These are phyloP conservation scores for Populus euphratica DNA, from an alignment of 345 rosid genomes.

Conservation along the genomic window DNA sequence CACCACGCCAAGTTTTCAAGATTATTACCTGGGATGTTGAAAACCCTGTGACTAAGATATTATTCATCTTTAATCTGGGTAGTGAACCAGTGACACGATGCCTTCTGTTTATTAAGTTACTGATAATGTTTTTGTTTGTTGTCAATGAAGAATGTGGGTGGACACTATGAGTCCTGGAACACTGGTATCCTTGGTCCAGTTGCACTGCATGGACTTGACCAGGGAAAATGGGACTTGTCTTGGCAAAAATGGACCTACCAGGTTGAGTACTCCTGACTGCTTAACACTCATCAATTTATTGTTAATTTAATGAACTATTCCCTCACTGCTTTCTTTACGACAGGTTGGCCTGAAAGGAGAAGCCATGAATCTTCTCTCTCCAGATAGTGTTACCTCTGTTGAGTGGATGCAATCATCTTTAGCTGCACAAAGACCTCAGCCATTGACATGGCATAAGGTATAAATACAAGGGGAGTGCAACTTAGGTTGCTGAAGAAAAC, in stretches of 20 bases:
- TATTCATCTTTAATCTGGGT: neutral
- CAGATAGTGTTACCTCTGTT: constrained; percentile 26
- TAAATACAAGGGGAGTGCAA: neutral
- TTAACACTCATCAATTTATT: neutral
- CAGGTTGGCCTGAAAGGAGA: constrained; percentile 99
- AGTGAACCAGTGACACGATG: neutral
- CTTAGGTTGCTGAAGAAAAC: neutral
- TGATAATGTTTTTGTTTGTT: constrained; percentile 7
- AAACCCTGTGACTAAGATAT: neutral
- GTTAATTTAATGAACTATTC: neutral
- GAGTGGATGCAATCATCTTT: constrained; percentile 31
- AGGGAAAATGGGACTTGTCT: constrained; percentile 85
- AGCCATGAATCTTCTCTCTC: constrained; percentile 41
- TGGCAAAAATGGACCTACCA: constrained; percentile 98
- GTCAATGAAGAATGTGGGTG: constrained; percentile 73
- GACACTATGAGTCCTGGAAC: constrained; percentile 91
- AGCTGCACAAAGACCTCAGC: constrained; percentile 64
- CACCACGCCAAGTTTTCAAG: neutral
- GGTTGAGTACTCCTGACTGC: constrained; percentile 36
- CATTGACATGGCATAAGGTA: constrained; percentile 97
- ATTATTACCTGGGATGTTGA: neutral
- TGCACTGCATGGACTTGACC: constrained; percentile 81
- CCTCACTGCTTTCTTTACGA: constrained; percentile 12
- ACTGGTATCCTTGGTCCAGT: constrained; percentile 97
- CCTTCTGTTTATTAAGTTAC: neutral